Conservation (phyloP, 228 moss, liverwort and hornwort species). For the Sphagnum fallax region DNA sequence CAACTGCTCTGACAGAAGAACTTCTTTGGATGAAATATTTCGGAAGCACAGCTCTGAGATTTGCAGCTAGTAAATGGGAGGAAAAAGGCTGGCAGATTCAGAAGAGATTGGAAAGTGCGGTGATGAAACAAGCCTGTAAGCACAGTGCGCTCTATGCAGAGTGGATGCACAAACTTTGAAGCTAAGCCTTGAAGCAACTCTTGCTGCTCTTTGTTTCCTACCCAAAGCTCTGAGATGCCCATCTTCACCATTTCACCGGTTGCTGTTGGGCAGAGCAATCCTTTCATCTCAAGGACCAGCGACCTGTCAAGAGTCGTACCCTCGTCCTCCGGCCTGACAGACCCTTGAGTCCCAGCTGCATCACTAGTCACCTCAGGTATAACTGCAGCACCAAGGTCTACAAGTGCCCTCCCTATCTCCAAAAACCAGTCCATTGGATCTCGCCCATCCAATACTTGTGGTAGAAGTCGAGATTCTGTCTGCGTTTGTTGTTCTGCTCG, state of each 20-base stretch:
- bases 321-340: conserved; percentile 11
- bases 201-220: conserved; percentile 79
- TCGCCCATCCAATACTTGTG: conserved; percentile 43
- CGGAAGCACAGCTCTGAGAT: conserved; percentile 57
- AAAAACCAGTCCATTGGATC: conserved; percentile 53
- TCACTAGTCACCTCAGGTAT: conserved; percentile 40
- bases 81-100: conserved; percentile 71
- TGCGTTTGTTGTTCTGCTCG: conserved; percentile 17
- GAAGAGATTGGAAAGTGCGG: conserved; percentile 32
- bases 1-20: conserved; percentile 22
- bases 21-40: conserved; percentile 64
- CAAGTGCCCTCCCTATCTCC: conserved; percentile 71
- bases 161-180: conserved; percentile 59
- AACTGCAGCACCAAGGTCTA: conserved; percentile 57
- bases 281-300: conserved; percentile 53
- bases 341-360: not conserved
- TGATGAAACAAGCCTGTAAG: conserved; percentile 62
- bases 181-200: conserved; percentile 56
- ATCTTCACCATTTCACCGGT: conserved; percentile 61
- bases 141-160: conserved; percentile 61
- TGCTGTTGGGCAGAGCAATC: conserved; percentile 72
- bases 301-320: conserved; percentile 17
- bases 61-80: conserved; percentile 51
- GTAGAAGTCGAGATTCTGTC: conserved; percentile 4
- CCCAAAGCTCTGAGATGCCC: conserved; percentile 65